These are phyloP conservation scores for Ramicandelaber brevisporus DNA, from an alignment of 192 early-diverging fungal species.

Conservation along the genomic window DNA sequence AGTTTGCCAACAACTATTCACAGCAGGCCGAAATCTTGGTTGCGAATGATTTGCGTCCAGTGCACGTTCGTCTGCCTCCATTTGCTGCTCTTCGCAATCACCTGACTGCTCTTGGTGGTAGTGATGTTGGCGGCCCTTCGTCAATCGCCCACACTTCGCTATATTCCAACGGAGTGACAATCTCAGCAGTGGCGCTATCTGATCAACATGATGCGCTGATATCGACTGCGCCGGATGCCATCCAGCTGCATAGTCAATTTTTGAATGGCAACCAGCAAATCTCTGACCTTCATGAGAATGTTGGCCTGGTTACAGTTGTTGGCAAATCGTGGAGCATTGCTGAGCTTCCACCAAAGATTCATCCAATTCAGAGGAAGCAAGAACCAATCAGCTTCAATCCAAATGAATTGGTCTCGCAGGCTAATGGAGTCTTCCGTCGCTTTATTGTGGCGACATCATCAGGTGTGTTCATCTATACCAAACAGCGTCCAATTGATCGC, in stretches of 20 bases:
- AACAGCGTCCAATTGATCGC: constrained; percentile 58
- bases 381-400: constrained; percentile 7
- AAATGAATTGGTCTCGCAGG: constrained; percentile 42
- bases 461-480: constrained; percentile 32
- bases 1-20: constrained; percentile 7
- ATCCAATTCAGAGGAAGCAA: constrained; percentile 4
- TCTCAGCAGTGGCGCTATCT: constrained; percentile 33
- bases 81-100: constrained; percentile 11
- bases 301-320: constrained; percentile 26
- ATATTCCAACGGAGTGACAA: constrained; percentile 36
- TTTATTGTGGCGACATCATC: constrained; percentile 56
- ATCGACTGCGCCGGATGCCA: constrained; percentile 11
- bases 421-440: constrained; percentile 21
- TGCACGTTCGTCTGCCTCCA: constrained; percentile 48
- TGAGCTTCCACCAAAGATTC: constrained; percentile 14
- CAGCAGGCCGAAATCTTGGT: constrained; percentile 2
- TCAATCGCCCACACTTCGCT: constrained; percentile 30
- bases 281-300: constrained; percentile 19
- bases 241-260: neutral
- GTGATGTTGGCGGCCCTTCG: constrained; percentile 1
- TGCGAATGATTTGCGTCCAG: constrained; percentile 29
- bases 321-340: constrained; percentile 68
- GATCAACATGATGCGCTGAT: constrained; percentile 48
- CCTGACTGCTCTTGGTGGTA: constrained; percentile 5
- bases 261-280: constrained; percentile 8